Evolutionary conservation across 805 yeast genomes (phyloP).

Genomic region (Wickerhamomyces ciferrii): DNA sequence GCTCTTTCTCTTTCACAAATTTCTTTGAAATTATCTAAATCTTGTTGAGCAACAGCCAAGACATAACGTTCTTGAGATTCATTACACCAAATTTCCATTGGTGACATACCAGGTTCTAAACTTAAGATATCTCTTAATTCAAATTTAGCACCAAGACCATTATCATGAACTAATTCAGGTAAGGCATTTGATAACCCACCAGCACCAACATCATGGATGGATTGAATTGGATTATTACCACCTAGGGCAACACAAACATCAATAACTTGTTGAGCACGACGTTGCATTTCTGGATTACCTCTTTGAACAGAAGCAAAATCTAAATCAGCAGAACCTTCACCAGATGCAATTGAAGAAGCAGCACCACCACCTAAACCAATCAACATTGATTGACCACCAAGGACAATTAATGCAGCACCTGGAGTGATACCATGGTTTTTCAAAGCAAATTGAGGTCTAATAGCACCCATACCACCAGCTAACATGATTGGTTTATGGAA

Average conservation of each 20-base stretch:
- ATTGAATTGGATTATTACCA: constrained; percentile 74
- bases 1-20: constrained; percentile 95
- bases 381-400: constrained; percentile 97
- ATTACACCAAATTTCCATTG: constrained; percentile 99
- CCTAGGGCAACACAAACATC: constrained; percentile 90
- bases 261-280: constrained; percentile 97
- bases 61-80: constrained; percentile 99
- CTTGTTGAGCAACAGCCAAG: constrained; percentile 80
- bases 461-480: constrained; percentile 99
- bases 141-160: constrained; percentile 89
- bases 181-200: constrained; percentile 97
- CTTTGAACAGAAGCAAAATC: constrained; percentile 99
- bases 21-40: constrained; percentile 62
- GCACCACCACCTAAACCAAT: constrained; percentile 99
- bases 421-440: constrained; percentile 87
- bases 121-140: constrained; percentile 88
- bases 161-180: constrained; percentile 97
- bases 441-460: constrained; percentile 87
- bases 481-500: constrained; percentile 99
- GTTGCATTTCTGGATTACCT: constrained; percentile 99
- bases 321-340: constrained; percentile 92
- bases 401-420: constrained; percentile 84
- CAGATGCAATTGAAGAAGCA: constrained; percentile 94
- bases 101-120: constrained; percentile 97
- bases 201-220: constrained; percentile 98